Evolutionary conservation across 495 filamentous ascomycete genomes (phyloP), one percentile per base, ranked within the genome.

Genomic region (Xylaria cubensis): DNA sequence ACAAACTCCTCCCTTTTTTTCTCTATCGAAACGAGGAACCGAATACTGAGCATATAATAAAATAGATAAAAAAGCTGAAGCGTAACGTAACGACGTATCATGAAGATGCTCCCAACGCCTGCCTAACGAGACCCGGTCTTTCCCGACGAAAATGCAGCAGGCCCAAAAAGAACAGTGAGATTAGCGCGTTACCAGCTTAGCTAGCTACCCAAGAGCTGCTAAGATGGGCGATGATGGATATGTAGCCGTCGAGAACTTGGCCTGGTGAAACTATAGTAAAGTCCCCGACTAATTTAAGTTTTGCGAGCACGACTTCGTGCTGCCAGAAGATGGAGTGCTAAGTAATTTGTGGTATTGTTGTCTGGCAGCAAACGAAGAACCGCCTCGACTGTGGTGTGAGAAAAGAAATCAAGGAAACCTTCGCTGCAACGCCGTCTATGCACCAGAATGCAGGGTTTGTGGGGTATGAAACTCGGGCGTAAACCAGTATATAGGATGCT

Each of bases 401-500:
- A 71, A 64, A 56, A 56, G 39, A 70, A 53, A 70, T 4, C n/a
- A 53, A 70, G 58, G 44, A 55, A 64, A 71, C 48, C 48, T 36
- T 71, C 34, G 36, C 69, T 59, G 55, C n/a, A 72, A 72, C 70
- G 70, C 70, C 70, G 41, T 72, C 70, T 56, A 72, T 72, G 70
- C 70, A 72, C 62, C 70, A 72, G 24, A 67, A 65, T 72, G 63
- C 53, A 56, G 41, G 53, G 61, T 50, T 48, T 61, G n/a, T 67
- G 62, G 62, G 69, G 41, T 64, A 66, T 66, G 46, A 21, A 72
- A 67, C 63, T 66, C 70, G 63, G 68, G 34, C 48, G 41, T 59
- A 39, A 41, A 50, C 63, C 39, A 59, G 63, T 67, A 67, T 72
- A 64, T 71, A 59, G 62, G 53, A 72, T 41, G 53, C 63, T 39